Conservation (phyloP, 2,329 filamentous ascomycete genomes). For the Balansia obtecta region DNA sequence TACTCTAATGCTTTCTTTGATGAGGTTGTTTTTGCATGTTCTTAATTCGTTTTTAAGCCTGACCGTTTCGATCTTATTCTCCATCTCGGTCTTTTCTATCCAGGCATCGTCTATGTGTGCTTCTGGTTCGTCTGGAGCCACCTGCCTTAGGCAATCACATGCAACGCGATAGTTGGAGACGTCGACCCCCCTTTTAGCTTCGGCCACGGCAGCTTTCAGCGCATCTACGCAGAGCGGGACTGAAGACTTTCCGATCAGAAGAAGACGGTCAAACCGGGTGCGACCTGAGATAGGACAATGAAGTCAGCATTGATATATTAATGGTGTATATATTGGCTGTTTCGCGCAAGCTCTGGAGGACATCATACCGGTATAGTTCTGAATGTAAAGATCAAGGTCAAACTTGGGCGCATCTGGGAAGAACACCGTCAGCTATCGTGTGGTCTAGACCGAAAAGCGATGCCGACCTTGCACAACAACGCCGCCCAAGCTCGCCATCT, state of each 20-base stretch:
- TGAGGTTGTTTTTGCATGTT: constrained; percentile 90
- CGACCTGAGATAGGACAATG: constrained; percentile 41
- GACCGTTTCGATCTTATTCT: constrained; percentile 56
- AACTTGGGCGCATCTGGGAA: constrained; percentile 67
- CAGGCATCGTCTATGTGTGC: constrained; percentile 58
- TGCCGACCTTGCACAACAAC: constrained; percentile 35
- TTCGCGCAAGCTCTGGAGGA: neutral
- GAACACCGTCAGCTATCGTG: neutral
- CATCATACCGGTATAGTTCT: constrained; percentile 67
- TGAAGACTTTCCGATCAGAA: constrained; percentile 69
- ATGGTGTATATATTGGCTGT: neutral
- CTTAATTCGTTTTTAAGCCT: constrained; percentile 78
- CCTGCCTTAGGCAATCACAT: constrained; percentile 49
- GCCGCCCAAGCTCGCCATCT: constrained; percentile 32
- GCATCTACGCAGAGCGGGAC: constrained; percentile 67
- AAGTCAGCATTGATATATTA: neutral
- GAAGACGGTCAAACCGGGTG: constrained; percentile 68
- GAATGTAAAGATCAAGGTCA: constrained; percentile 81
- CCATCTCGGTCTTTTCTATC: constrained; percentile 54
- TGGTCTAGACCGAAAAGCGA: neutral
- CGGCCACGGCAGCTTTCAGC: constrained; percentile 60
- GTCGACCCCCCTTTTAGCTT: constrained; percentile 68
- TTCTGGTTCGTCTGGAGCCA: constrained; percentile 56
- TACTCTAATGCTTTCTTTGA: constrained; percentile 93
- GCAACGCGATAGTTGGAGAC: constrained; percentile 58